phyloP scores from a whole-genome alignment of 108 stramenopile genomes.

The Cafeteria roenbergensis region DNA sequence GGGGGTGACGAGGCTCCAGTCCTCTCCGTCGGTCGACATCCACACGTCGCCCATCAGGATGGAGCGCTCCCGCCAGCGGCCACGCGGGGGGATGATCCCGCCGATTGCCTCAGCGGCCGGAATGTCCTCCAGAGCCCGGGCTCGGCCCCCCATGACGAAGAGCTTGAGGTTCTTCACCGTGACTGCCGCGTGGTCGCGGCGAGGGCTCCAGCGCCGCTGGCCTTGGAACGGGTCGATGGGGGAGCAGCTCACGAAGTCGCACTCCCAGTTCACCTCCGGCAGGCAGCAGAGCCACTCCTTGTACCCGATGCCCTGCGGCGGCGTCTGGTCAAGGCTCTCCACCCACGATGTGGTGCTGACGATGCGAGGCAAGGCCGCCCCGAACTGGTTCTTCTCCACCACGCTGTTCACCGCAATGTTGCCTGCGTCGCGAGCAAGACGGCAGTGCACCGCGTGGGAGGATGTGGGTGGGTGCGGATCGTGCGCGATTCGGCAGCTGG shows the following conservation, averaged over 20 bases:
- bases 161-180: background rate
- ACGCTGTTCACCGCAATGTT: background rate
- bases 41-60: background rate
- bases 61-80: background rate
- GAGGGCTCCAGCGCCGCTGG: background rate
- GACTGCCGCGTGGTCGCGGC: background rate
- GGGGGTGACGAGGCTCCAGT: constrained; percentile 1
- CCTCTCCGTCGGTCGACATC: background rate
- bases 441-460: background rate
- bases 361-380: background rate
- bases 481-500: background rate
- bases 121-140: background rate
- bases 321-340: background rate
- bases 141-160: constrained; percentile 1
- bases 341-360: background rate
- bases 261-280: background rate
- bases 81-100: background rate
- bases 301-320: background rate
- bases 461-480: background rate
- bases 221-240: background rate
- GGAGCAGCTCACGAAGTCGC: background rate
- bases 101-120: background rate
- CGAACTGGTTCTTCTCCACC: background rate
- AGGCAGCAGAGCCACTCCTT: background rate
- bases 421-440: background rate